A percentile compares a stretch with the other conserved stretches of the same genome.
These are phyloP conservation scores for Drechslerella dactyloides DNA, from an alignment of 2,329 filamentous ascomycete genomes.

Conservation along the genomic window DNA sequence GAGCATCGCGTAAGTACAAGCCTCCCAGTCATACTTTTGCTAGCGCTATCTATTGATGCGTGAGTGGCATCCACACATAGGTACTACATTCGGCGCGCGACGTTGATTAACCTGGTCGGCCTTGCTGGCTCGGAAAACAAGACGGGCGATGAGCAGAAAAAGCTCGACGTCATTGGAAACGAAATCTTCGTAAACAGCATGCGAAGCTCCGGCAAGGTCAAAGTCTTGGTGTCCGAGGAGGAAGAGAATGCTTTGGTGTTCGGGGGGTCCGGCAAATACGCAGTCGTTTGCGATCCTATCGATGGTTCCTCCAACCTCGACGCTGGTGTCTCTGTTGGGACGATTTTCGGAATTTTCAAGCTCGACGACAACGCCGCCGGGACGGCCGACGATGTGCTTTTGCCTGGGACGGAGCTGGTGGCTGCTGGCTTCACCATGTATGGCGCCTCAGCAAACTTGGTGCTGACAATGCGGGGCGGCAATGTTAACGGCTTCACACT, in stretches of 20 bases:
- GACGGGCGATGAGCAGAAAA: constrained; percentile 98
- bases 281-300: constrained; percentile 95
- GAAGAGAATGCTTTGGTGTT: constrained; percentile 93
- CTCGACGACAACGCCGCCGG: constrained; percentile 76
- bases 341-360: constrained; percentile 94
- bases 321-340: constrained; percentile 95
- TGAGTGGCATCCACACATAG: constrained; percentile 2
- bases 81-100: constrained; percentile 56
- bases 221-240: constrained; percentile 94
- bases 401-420: constrained; percentile 86
- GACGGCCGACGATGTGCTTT: constrained; percentile 82
- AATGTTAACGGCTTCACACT: constrained; percentile 97
- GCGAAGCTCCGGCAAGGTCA: constrained; percentile 87
- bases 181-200: constrained; percentile 96
- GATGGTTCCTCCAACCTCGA: constrained; percentile 98
- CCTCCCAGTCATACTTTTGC: not conserved
- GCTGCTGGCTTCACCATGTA: constrained; percentile 99
- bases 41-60: constrained; percentile 10
- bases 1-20: constrained; percentile 72
- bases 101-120: constrained; percentile 69
- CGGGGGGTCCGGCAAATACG: constrained; percentile 78
- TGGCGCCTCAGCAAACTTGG: constrained; percentile 91
- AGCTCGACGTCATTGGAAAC: constrained; percentile 98
- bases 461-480: constrained; percentile 94
- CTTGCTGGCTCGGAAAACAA: constrained; percentile 93